Percentiles rank a stretch among this genome's conserved stretches.
Conservation (phyloP, 208 protist species). For the Acanthamoeba comandoni region DNA sequence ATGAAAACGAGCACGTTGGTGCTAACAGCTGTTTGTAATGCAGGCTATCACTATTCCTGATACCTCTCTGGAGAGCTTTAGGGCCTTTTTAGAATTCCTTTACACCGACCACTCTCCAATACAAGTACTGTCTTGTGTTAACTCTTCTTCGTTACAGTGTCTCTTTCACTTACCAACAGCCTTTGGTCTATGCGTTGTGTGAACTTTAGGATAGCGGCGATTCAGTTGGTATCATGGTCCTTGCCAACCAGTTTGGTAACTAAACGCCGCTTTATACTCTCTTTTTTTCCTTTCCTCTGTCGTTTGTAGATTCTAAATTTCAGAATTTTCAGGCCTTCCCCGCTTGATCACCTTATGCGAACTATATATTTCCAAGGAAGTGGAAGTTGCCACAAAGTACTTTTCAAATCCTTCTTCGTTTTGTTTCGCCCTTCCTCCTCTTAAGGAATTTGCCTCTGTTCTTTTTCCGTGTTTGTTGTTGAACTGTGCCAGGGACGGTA, state of each 20-base stretch:
- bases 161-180: no score
- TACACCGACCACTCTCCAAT: slow-evolving; percentile 75
- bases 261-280: neutral
- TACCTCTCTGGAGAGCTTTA: slow-evolving; percentile 67
- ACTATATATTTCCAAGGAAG: slow-evolving; percentile 76
- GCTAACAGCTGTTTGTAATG: neutral
- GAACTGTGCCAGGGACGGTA: slow-evolving; percentile 23
- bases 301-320: neutral
- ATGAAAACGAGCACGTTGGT: neutral
- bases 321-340: slow-evolving; percentile 10
- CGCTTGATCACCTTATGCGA: slow-evolving; percentile 74
- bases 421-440: no score
- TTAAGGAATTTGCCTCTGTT: neutral
- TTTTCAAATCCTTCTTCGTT: no score
- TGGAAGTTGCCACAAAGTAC: slow-evolving; percentile 46
- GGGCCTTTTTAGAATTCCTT: slow-evolving; percentile 73
- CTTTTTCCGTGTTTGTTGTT: neutral
- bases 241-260: slow-evolving; percentile 52
- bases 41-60: slow-evolving; percentile 50
- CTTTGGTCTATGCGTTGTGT: no score
- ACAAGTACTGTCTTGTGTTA: no score
- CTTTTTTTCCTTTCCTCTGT: neutral
- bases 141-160: no score
- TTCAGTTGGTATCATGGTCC: slow-evolving; percentile 55
- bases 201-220: slow-evolving; percentile 36